Evolutionary conservation across 805 yeast genomes (phyloP), one percentile per base, ranked within the genome.

Genomic region (Kodamaea fukazawae): DNA sequence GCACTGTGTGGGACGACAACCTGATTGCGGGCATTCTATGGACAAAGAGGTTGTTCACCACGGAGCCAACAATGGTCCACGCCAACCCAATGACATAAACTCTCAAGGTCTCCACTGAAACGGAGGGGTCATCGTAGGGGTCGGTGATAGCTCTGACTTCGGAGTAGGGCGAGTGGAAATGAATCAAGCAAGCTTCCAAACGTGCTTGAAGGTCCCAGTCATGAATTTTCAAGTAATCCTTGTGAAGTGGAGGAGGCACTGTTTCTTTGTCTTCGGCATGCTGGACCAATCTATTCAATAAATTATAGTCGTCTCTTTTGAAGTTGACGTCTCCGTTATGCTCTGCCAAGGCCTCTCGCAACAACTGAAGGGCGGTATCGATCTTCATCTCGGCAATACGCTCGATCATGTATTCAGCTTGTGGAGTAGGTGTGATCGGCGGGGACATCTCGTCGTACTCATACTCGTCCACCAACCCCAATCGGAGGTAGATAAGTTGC

Each of bases 121-220:
- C 45, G 2, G 47, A 34, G 1, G 73, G 72, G 43, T 80, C 81
- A 47, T 80, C 85, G 36, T 49, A 62, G 9, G 80, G 74, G 12
- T 78, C 80, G n/a, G 79, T 79, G 13, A 81, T 74, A 7, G 86
- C 79, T 28, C 86, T 60, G 10, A 81, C 81, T 50, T 81, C 86
- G 1, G 85, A 82, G 46, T 79, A 79, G 4, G 84, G 83, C 4
- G 81, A 74, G 52, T 68, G 71, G 47, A 43, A 65, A 12, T 60
- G 63, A 13, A 60, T 61, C 31, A 75, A 51, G 22, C 65, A 69
- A 4, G 78, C 78, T 42, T 72, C 71, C 23, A 67, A 53, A 42
- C 58, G 61, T 27, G 60, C 55, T 31, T 65, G 67, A 12, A 68
- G 50, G 7, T 46, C 43, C 68, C 69, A 63, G 25, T 61, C 58